A percentile compares a stretch with the other conserved stretches of the same genome.
Conservation (phyloP, 306 rosid genomes). For the Canavalia gladiata region DNA sequence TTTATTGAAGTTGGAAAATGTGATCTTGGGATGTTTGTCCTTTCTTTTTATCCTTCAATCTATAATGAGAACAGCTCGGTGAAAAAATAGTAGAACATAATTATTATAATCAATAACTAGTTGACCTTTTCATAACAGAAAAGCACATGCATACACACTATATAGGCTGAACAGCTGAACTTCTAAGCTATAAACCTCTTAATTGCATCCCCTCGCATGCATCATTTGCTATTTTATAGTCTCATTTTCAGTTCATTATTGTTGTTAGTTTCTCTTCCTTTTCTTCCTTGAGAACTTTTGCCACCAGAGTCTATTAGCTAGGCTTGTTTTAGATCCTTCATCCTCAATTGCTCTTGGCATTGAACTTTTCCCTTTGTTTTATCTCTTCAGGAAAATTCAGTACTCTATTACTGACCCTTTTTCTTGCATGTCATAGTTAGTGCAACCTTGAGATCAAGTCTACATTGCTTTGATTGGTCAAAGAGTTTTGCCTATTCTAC, state of each 20-base stretch:
- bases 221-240: slow-evolving; percentile 2
- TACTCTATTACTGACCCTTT: slow-evolving; percentile 2
- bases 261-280: background rate
- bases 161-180: slow-evolving; percentile 37
- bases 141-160: slow-evolving; percentile 41
- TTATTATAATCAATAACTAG: slow-evolving; percentile 1
- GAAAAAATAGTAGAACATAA: background rate
- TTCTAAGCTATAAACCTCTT: slow-evolving; percentile 40
- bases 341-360: background rate
- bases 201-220: slow-evolving; percentile 6
- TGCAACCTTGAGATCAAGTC: background rate
- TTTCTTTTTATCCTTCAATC: background rate
- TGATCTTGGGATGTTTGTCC: slow-evolving; percentile 20
- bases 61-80: background rate
- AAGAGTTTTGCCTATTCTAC: slow-evolving; percentile 29
- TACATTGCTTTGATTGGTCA: slow-evolving; percentile 12
- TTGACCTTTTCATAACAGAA: slow-evolving; percentile 30
- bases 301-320: background rate
- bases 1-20: slow-evolving; percentile 31
- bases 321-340: slow-evolving; percentile 24
- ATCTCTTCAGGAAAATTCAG: slow-evolving; percentile 20
- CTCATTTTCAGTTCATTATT: slow-evolving; percentile 39
- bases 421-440: slow-evolving; percentile 38
- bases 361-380: background rate
- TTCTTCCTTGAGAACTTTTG: slow-evolving; percentile 7